Evolutionary conservation across 345 rosid species (phyloP).

Genomic region (Pseudoturritis turrita): DNA sequence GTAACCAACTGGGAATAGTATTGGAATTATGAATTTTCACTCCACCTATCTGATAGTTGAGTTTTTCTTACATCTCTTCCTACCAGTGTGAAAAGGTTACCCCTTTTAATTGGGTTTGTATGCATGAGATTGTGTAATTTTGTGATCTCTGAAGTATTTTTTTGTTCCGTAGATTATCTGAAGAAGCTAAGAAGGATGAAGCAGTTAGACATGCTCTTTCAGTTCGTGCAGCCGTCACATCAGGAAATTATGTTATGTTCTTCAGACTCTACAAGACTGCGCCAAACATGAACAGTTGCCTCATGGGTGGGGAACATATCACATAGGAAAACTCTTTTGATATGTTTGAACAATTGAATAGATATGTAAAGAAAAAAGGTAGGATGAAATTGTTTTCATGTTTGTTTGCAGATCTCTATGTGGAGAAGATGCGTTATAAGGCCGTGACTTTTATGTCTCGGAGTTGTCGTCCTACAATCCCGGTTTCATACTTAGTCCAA

Average conservation of each 20-base stretch:
- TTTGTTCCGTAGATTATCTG: conserved; percentile 55
- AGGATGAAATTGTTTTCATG: neutral
- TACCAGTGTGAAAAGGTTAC: conserved; percentile 14
- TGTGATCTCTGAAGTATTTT: neutral
- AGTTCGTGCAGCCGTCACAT: conserved; percentile 90
- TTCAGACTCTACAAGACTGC: conserved; percentile 82
- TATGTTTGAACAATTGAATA: neutral
- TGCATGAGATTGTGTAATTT: neutral
- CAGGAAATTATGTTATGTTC: conserved; percentile 84
- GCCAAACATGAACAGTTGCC: conserved; percentile 81
- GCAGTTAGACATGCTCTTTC: conserved; percentile 95
- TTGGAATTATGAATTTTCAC: neutral
- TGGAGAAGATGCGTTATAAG: conserved; percentile 88
- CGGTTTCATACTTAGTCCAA: conserved; percentile 69
- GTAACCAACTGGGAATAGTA: neutral
- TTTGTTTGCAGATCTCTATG: conserved; percentile 70
- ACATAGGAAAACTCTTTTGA: conserved; percentile 6
- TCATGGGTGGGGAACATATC: conserved; percentile 70
- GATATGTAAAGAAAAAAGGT: neutral
- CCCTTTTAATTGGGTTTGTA: conserved; percentile 2
- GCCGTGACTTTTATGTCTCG: conserved; percentile 84
- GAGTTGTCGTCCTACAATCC: conserved; percentile 85
- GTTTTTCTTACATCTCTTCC: neutral
- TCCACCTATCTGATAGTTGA: neutral
- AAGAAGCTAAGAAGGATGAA: conserved; percentile 61